Conservation (phyloP, 192 early-diverging fungal genomes). For the Coemansia sp. region DNA sequence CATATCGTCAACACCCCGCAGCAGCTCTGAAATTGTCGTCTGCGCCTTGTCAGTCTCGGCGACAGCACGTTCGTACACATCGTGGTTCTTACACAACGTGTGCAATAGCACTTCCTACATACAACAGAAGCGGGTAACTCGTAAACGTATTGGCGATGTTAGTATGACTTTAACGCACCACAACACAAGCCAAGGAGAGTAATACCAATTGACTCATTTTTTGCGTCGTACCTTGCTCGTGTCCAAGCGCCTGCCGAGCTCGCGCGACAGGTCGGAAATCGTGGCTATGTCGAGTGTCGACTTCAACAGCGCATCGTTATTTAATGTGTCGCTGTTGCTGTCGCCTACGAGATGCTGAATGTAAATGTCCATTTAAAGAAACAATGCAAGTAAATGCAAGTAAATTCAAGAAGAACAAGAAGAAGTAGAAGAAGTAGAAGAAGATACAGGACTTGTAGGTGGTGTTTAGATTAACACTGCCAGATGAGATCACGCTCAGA, state of each 20-base stretch:
- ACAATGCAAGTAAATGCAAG: neutral
- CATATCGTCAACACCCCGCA: conserved; percentile 28
- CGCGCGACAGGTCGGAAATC: neutral
- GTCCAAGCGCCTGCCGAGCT: conserved; percentile 2
- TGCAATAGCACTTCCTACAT: conserved; percentile 9
- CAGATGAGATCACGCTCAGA: too few species aligned
- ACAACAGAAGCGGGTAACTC: neutral
- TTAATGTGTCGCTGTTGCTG: neutral
- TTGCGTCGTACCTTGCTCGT: neutral
- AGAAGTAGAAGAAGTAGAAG: neutral
- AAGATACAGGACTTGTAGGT: neutral
- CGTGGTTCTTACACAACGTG: conserved; percentile 1
- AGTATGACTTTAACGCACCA: neutral
- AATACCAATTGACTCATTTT: too few species aligned
- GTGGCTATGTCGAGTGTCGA: neutral
- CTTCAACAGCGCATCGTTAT: neutral
- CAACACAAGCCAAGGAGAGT: neutral
- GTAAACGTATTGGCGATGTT: neutral
- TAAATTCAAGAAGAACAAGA: neutral
- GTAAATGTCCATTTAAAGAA: conserved; percentile 4
- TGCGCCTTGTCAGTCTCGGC: conserved; percentile 9
- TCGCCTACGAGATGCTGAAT: conserved; percentile 1
- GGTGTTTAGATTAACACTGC: too few species aligned
- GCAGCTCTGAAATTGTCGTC: conserved; percentile 10
- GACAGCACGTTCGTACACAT: conserved; percentile 6